phyloP scores from a whole-genome alignment of 108 stramenopile species.

The Cylindrotheca closterium region DNA sequence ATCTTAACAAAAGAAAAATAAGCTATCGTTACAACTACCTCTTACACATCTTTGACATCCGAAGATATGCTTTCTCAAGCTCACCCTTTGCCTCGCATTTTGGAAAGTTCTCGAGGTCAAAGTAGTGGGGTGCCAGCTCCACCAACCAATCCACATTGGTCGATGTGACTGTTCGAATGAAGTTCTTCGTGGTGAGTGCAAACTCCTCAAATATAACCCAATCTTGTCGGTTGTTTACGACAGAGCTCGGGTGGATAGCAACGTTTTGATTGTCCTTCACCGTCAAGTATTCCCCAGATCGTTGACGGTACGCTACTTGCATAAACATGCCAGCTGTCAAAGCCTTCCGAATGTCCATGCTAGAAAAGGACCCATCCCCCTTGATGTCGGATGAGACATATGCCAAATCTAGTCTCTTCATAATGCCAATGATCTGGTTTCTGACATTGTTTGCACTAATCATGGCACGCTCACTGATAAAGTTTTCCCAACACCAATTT shows the following conservation, averaged over 20 bases:
- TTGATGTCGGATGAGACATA: conserved; percentile 80
- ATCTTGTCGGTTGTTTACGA: conserved; percentile 88
- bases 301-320: conserved; percentile 95
- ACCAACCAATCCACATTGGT: conserved; percentile 96
- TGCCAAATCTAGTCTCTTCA: conserved; percentile 87
- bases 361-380: conserved; percentile 83
- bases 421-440: conserved; percentile 87
- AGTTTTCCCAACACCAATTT: conserved; percentile 99
- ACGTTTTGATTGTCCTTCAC: conserved; percentile 99
- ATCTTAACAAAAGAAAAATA: too few species aligned
- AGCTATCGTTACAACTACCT: neutral
- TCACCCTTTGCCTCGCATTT: conserved; percentile 91
- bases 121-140: conserved; percentile 97
- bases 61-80: conserved; percentile 74
- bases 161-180: conserved; percentile 94
- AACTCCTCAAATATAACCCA: conserved; percentile 99
- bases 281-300: conserved; percentile 94
- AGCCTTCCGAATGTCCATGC: conserved; percentile 88
- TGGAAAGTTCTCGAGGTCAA: conserved; percentile 96
- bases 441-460: conserved; percentile 88
- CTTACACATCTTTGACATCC: conserved; percentile 51
- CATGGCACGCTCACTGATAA: conserved; percentile 94
- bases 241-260: conserved; percentile 92
- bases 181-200: conserved; percentile 97
- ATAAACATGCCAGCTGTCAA: conserved; percentile 92